Percentiles rank a stretch among this genome's conserved stretches.
Evolutionary conservation across 2,329 filamentous ascomycete species (phyloP).

Genomic region (Fusarium tjaetaba): DNA sequence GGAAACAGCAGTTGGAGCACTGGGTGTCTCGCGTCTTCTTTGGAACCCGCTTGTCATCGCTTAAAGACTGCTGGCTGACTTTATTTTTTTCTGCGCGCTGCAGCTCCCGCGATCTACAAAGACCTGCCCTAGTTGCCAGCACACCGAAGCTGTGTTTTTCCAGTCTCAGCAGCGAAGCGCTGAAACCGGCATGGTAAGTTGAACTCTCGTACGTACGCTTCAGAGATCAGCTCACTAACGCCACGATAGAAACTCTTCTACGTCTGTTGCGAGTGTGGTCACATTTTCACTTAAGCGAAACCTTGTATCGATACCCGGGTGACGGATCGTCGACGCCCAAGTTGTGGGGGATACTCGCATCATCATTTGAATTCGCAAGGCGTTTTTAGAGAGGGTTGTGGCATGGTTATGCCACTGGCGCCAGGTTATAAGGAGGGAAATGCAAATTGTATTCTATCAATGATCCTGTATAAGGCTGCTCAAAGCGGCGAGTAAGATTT

Average conservation of each 20-base stretch:
- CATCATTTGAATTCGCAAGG: slow-evolving; percentile 37
- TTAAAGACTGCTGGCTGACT: slow-evolving; percentile 56
- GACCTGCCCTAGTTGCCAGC: slow-evolving; percentile 83
- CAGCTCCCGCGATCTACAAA: slow-evolving; percentile 93
- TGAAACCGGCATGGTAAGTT: slow-evolving; percentile 95
- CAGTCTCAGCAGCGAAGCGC: slow-evolving; percentile 97
- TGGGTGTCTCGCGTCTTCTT: slow-evolving; percentile 39
- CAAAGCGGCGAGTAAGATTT: not conserved
- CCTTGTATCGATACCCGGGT: slow-evolving; percentile 41
- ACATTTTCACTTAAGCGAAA: slow-evolving; percentile 74
- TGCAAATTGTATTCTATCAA: slow-evolving; percentile 32
- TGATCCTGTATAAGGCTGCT: slow-evolving; percentile 22
- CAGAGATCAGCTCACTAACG: slow-evolving; percentile 1
- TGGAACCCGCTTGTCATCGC: slow-evolving; percentile 44
- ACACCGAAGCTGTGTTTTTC: slow-evolving; percentile 96
- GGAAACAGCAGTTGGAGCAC: slow-evolving; percentile 40
- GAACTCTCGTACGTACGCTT: not conserved
- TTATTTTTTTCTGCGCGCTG: slow-evolving; percentile 49
- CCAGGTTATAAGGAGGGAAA: slow-evolving; percentile 16
- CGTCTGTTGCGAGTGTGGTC: slow-evolving; percentile 92
- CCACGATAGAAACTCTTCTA: slow-evolving; percentile 81
- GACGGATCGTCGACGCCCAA: slow-evolving; percentile 21
- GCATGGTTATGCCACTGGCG: slow-evolving; percentile 22
- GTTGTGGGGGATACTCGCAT: slow-evolving; percentile 29
- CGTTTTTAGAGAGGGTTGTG: slow-evolving; percentile 35